Evolutionary conservation across 805 yeast species (phyloP), one percentile per base, ranked within the genome.

Genomic region (Danielozyma ontarioensis): DNA sequence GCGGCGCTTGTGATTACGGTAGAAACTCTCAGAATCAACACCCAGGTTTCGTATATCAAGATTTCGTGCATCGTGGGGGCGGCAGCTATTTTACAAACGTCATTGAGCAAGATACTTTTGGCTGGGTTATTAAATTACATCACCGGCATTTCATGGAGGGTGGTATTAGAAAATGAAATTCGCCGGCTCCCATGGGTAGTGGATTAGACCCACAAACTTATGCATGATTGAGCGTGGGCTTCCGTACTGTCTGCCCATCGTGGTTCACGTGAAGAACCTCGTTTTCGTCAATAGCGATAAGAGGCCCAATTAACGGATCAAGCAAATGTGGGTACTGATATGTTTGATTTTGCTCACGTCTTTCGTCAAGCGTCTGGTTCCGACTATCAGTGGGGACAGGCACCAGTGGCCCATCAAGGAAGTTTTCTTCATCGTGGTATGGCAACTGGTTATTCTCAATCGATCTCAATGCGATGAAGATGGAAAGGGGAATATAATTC

Each of bases 381-480:
- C 55, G 47, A 25, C 59, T 34, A 12, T 44, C 36, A 7, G 38
- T 42, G 13, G 35, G 38, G 13, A 36, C 26, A 3, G 33, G 26
- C 8, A 10, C 21, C 4, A 28, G 29, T 12, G 13, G n/a, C 3
- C 30, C 16, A 6, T 30, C 35, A 18, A 36, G 23, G 6, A 43
- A 31, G 11, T 45, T 42, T 28, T 56, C 59, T 26, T 51, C 55
- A 19, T 44, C 54, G 12, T 40, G 46, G 27, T 33, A 44, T 4
- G 51, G 53, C 4, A 44, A 27, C 29, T 68, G 70, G 35, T 65
- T 60, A 31, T 70, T 69, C 27, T 78, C 72, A 21, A 87, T 79
- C 0, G 97, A 84, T 39, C 95, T 73, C 37, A 90, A 65, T 0
- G 97, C 96, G 47, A 90, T 89, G 56, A 84, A 90, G 37, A 76